Percentiles rank a stretch among this genome's conserved stretches.
phyloP scores from a whole-genome alignment of 805 yeast genomes.

The Barnettozyma wickerhamii region DNA sequence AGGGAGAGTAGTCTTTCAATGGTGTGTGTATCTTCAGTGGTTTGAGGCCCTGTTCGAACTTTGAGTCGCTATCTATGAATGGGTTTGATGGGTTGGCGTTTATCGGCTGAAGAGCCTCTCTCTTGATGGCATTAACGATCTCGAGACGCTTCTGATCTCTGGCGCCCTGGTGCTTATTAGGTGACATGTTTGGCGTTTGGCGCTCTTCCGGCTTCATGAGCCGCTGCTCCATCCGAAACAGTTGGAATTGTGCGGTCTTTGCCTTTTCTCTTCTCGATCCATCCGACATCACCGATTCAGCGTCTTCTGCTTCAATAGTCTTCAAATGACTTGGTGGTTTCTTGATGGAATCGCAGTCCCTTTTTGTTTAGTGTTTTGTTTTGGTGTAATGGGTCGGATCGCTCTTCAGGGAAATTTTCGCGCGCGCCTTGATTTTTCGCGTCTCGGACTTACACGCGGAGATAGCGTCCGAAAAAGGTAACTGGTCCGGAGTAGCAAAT shows the following conservation, averaged over 20 bases:
- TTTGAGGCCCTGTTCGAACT: conserved; percentile 4
- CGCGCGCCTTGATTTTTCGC: not conserved
- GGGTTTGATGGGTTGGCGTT: conserved; percentile 21
- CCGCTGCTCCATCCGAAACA: not conserved
- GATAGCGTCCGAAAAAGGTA: not conserved
- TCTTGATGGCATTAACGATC: conserved; percentile 3
- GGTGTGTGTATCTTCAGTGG: conserved; percentile 6
- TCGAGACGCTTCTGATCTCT: not conserved
- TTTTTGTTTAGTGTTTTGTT: not conserved
- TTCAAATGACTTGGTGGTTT: not conserved
- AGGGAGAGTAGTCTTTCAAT: conserved; percentile 19
- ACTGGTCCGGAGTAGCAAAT: not conserved
- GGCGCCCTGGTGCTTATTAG: not conserved
- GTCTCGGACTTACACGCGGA: not conserved
- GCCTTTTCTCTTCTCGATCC: not conserved
- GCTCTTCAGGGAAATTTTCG: too few relatives aligned
- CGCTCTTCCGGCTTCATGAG: not conserved
- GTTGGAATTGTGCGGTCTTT: not conserved
- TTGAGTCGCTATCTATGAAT: conserved; percentile 14
- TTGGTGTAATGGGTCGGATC: too few relatives aligned
- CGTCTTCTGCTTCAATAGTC: too few relatives aligned
- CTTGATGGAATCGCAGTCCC: not conserved
- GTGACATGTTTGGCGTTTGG: not conserved
- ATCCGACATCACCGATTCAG: not conserved
- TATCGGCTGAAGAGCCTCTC: conserved; percentile 6